Percentiles rank a stretch among this genome's conserved stretches.
Conservation (phyloP, 2,329 filamentous ascomycete genomes). For the Septoria linicola region DNA sequence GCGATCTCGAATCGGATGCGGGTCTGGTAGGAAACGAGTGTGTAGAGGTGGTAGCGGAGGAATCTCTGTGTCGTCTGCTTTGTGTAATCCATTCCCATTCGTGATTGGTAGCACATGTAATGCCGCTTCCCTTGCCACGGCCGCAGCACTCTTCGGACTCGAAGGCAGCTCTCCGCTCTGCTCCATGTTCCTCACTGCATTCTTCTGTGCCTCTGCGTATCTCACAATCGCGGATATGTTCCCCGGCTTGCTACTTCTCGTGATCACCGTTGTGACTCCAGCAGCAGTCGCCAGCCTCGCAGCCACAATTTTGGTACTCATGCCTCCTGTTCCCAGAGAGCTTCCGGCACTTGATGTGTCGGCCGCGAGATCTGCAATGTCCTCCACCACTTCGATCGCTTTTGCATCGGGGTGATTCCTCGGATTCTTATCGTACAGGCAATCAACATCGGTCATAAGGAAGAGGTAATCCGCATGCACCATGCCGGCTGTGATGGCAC, state of each 20-base stretch:
- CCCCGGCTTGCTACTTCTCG: constrained; percentile 85
- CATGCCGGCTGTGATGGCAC: constrained; percentile 95
- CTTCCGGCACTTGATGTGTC: constrained; percentile 92
- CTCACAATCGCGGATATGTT: constrained; percentile 86
- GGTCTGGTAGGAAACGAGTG: constrained; percentile 85
- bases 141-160: constrained; percentile 5
- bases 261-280: constrained; percentile 94
- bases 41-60: constrained; percentile 65
- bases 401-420: constrained; percentile 79
- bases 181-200: constrained; percentile 32
- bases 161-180: constrained; percentile 29
- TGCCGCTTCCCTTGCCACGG: constrained; percentile 13
- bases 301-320: constrained; percentile 96
- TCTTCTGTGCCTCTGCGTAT: constrained; percentile 68
- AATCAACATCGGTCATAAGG: constrained; percentile 98
- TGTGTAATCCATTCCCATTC: constrained; percentile 32
- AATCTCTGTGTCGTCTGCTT: constrained; percentile 34
- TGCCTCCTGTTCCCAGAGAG: constrained; percentile 86
- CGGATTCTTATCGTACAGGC: constrained; percentile 94
- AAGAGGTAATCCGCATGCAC: constrained; percentile 95
- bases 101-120: constrained; percentile 30
- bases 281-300: constrained; percentile 89
- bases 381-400: constrained; percentile 87
- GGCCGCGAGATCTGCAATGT: constrained; percentile 77
- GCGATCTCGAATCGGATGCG: constrained; percentile 82